A percentile compares a stretch with the other conserved stretches of the same genome.
Conservation (phyloP, 1,284 basidiomycete species). For the Takashimella koratensis region DNA sequence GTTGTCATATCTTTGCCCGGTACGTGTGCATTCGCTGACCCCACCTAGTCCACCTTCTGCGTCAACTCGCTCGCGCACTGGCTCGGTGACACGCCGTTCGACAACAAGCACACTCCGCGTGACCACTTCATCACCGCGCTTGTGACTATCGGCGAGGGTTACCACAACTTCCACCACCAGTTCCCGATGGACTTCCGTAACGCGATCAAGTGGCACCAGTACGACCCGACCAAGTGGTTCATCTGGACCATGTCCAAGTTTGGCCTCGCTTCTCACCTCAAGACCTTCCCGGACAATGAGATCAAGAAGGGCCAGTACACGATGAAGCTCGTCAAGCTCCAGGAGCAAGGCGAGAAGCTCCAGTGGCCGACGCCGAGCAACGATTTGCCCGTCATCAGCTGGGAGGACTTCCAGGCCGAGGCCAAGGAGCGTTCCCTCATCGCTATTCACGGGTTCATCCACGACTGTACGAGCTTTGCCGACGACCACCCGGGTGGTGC, state of each 20-base stretch:
- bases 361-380: conserved; percentile 63
- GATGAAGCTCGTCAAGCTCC: conserved; percentile 83
- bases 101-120: conserved; percentile 90
- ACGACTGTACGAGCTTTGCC: conserved; percentile 79
- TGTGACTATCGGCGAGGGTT: conserved; percentile 85
- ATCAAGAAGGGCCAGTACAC: conserved; percentile 86
- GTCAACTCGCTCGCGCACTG: conserved; percentile 94
- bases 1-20: conserved; percentile 36
- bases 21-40: no score
- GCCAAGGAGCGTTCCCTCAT: conserved; percentile 70
- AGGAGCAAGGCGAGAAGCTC: conserved; percentile 65
- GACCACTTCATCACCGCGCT: conserved; percentile 85
- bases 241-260: conserved; percentile 64
- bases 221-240: conserved; percentile 76
- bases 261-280: conserved; percentile 80
- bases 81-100: conserved; percentile 86
- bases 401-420: conserved; percentile 75
- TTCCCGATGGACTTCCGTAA: conserved; percentile 94
- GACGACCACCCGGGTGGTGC: conserved; percentile 86
- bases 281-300: conserved; percentile 91
- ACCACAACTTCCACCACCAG: conserved; percentile 94
- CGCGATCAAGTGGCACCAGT: conserved; percentile 88
- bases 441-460: conserved; percentile 83
- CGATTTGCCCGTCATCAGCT: conserved; percentile 74
- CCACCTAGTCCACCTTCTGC: conserved; percentile 90